Evolutionary conservation across 2,329 filamentous ascomycete species (phyloP).

Genomic region (Alternaria ethzedia): DNA sequence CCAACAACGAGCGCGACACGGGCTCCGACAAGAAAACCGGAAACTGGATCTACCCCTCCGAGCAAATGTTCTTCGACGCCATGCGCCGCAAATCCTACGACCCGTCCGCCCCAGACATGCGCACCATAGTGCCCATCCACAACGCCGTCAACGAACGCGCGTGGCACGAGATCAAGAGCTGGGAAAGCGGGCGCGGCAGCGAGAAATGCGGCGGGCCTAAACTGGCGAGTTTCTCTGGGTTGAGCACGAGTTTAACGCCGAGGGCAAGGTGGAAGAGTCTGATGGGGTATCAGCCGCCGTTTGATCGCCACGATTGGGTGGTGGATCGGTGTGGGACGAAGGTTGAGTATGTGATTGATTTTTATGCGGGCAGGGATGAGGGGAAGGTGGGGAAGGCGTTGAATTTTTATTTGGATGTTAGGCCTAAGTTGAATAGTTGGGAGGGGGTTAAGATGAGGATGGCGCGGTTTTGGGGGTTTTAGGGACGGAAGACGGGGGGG

Average conservation of each 20-base stretch:
- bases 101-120: constrained; percentile 76
- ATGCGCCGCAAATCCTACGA: constrained; percentile 90
- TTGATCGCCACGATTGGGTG: constrained; percentile 97
- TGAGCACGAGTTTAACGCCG: constrained; percentile 71
- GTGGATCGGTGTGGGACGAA: constrained; percentile 86
- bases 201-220: constrained; percentile 78
- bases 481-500: neutral
- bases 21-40: constrained; percentile 70
- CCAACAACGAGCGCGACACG: constrained; percentile 77
- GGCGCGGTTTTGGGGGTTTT: constrained; percentile 56
- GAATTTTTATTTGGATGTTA: constrained; percentile 70
- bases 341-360: constrained; percentile 97
- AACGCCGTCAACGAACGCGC: constrained; percentile 98
- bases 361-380: constrained; percentile 77
- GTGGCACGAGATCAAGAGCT: constrained; percentile 88
- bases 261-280: constrained; percentile 81
- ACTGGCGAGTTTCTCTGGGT: constrained; percentile 81
- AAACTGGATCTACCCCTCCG: constrained; percentile 97
- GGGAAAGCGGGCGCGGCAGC: constrained; percentile 73
- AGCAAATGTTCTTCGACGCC: constrained; percentile 97
- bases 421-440: constrained; percentile 69
- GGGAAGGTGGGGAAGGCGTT: constrained; percentile 55
- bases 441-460: constrained; percentile 67
- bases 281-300: constrained; percentile 88
- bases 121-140: constrained; percentile 92